Conservation (phyloP, 2,329 filamentous ascomycete genomes). For the Paecilomyces formosus region DNA sequence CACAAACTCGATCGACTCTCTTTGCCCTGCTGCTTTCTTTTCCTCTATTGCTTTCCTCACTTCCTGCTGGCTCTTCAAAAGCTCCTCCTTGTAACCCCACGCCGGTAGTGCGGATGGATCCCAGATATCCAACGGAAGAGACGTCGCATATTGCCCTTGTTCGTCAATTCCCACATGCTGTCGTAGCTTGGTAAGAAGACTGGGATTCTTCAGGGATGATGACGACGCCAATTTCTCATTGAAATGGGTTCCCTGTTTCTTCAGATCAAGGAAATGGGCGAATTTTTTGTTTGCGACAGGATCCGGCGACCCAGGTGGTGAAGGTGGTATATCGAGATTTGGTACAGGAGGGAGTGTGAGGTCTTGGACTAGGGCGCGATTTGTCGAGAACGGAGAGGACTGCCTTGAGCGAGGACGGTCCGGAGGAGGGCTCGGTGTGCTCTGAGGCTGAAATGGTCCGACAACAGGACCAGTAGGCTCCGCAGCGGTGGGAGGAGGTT, state of each 20-base stretch:
- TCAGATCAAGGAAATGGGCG: conserved; percentile 53
- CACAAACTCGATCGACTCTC: conserved; percentile 35
- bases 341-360: conserved; percentile 46
- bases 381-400: conserved; percentile 43
- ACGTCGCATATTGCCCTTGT: conserved; percentile 48
- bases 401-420: conserved; percentile 10
- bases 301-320: conserved; percentile 39
- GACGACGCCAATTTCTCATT: conserved; percentile 54
- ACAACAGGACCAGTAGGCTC: conserved; percentile 23
- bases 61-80: conserved; percentile 35
- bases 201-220: conserved; percentile 53
- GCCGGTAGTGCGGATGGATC: conserved; percentile 28
- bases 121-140: conserved; percentile 37
- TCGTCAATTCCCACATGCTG: conserved; percentile 49
- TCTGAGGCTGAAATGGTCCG: conserved; percentile 26
- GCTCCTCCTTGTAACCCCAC: conserved; percentile 41
- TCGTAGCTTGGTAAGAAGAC: conserved; percentile 50
- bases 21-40: conserved; percentile 21
- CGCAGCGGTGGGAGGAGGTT: conserved; percentile 3
- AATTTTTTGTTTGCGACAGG: conserved; percentile 48
- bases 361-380: conserved; percentile 46
- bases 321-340: conserved; percentile 38
- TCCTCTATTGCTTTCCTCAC: conserved; percentile 27
- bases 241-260: conserved; percentile 57
- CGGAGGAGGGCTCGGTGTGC: conserved; percentile 8